These are phyloP conservation scores for Malus fusca DNA, from an alignment of 306 rosid species.

Conservation along the genomic window DNA sequence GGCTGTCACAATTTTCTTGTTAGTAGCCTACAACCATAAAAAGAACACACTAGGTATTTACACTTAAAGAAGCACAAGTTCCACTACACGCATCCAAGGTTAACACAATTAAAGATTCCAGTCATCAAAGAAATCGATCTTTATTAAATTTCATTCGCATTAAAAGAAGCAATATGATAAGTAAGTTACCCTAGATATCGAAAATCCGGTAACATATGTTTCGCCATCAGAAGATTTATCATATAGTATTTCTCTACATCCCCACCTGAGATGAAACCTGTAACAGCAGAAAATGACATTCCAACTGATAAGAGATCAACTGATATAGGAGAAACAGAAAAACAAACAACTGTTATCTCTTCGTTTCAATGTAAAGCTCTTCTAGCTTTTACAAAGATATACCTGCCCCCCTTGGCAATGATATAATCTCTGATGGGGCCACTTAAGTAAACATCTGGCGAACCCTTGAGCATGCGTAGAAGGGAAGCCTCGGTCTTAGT, in stretches of 20 bases:
- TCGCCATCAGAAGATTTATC: conserved; percentile 68
- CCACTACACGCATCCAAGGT: background rate
- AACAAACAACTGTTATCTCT: background rate
- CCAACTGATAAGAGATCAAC: conserved; percentile 16
- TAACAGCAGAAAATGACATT: conserved; percentile 29
- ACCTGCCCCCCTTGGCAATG: conserved; percentile 96
- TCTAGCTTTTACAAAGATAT: background rate
- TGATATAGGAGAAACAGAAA: background rate
- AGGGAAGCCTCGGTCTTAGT: conserved; percentile 98
- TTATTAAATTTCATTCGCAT: background rate
- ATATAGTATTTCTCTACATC: conserved; percentile 82
- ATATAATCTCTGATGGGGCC: conserved; percentile 90
- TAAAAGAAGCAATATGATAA: background rate
- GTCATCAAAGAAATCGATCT: background rate
- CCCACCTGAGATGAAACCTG: conserved; percentile 99
- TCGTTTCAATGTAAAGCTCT: conserved; percentile 4
- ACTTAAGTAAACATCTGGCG: conserved; percentile 87
- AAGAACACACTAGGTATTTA: conserved; percentile 1
- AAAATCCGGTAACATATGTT: conserved; percentile 59
- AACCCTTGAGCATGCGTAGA: conserved; percentile 96
- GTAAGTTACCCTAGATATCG: conserved; percentile 67
- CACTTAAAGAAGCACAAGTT: conserved; percentile 3
- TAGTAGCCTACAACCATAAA: conserved; percentile 60
- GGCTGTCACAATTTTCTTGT: conserved; percentile 71
- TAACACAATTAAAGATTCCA: background rate